Evolutionary conservation across 129 eudicot species (phyloP).

Genomic region (Kitagawia praeruptora): DNA sequence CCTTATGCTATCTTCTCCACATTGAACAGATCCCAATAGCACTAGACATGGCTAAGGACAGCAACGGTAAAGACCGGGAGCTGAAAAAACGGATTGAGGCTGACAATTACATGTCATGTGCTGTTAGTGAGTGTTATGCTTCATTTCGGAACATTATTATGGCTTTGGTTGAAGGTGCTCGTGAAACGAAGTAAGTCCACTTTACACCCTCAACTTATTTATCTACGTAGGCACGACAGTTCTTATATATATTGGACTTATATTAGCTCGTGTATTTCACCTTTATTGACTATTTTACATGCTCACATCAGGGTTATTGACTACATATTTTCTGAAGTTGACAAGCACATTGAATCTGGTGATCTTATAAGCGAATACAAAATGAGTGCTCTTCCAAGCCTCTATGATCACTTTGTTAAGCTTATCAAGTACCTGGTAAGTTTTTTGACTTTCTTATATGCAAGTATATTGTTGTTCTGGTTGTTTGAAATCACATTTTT

Average conservation of each 20-base stretch:
- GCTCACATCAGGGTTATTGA: conserved; percentile 66
- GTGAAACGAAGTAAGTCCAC: conserved; percentile 59
- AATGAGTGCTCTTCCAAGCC: conserved; percentile 87
- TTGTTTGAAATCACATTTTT: neutral
- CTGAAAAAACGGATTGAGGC: conserved; percentile 71
- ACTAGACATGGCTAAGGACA: conserved; percentile 98
- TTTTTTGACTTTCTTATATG: neutral
- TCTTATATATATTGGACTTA: neutral
- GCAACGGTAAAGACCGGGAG: conserved; percentile 90
- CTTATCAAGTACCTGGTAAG: conserved; percentile 84
- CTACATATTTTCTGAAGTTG: conserved; percentile 69
- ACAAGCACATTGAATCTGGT: conserved; percentile 55
- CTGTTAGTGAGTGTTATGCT: conserved; percentile 88
- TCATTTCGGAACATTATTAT: conserved; percentile 71
- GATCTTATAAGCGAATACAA: conserved; percentile 55
- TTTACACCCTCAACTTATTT: neutral
- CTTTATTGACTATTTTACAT: neutral
- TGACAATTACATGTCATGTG: conserved; percentile 88
- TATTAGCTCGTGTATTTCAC: neutral
- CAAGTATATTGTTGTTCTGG: neutral
- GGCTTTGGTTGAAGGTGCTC: conserved; percentile 60
- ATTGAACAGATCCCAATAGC: conserved; percentile 83
- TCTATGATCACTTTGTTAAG: conserved; percentile 71
- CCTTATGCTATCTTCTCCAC: neutral
- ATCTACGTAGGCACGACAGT: neutral